Evolutionary conservation across 1,139 yeast genomes (phyloP), one percentile per base, ranked within the genome.

Genomic region (Yamadazyma triangularis): DNA sequence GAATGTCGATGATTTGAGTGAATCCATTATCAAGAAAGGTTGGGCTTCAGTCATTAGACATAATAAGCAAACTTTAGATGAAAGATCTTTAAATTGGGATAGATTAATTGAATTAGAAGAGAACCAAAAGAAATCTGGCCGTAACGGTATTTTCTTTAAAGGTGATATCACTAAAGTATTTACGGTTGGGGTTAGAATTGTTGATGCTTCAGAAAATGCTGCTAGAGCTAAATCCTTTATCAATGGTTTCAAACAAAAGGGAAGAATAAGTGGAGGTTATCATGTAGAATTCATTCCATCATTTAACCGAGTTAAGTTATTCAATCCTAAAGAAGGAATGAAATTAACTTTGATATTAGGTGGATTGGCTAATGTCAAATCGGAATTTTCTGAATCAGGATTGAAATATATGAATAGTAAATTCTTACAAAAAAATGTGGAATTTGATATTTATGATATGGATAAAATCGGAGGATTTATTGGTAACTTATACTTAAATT

Each of bases 401-500:
- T 53, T 77, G 27, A 73, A 68, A 29, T 77, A 60, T 47, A 70
- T 80, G 41, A 69, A 67, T 47, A 70, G 66, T 38, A 70, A 72
- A 40, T 67, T 74, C 33, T 66, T 79, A 52, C 96, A 87, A 60
- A 73, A 87, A 49, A 84, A 78, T 42, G 82, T 85, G 28, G 79
- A 74, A 42, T 65, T 86, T 42, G 81, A 80, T 34, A 72, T 86
- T 16, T 74, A 76, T 41, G 81, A 75, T 37, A 72, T 74, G 33
- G 96, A 87, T 53, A 83, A 79, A 50, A 68, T 81, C 37, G 95
- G 95, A 36, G 85, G 84, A 0, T 87, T 86, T 46, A 76, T 85
- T 50, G 94, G 95, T 31, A 76, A 80, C 45, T 48, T 85, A 32
- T 82, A 63, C 49, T 51, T 76, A 10, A 73, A 73, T 15, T 69